phyloP scores from a whole-genome alignment of 768 basidiomycete species.

The Amanita jacksonii region DNA sequence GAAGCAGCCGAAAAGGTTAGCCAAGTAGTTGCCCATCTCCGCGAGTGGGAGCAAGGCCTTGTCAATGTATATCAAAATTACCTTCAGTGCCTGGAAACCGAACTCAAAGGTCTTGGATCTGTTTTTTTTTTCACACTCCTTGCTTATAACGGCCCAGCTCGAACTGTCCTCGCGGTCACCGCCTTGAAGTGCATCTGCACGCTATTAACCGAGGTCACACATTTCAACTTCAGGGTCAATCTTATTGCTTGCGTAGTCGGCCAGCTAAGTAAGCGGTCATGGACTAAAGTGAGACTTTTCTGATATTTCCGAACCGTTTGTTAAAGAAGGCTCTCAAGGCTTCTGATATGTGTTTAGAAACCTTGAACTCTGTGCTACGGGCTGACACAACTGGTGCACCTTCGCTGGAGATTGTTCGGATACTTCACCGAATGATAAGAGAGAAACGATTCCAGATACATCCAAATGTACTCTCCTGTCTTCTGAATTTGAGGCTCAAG shows the following conservation, averaged over 20 bases:
- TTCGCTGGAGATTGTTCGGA: slow-evolving; percentile 82
- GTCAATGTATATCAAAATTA: slow-evolving; percentile 84
- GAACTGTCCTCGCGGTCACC: slow-evolving; percentile 53
- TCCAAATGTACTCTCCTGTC: slow-evolving; percentile 77
- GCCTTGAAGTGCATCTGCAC: slow-evolving; percentile 85
- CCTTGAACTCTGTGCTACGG: slow-evolving; percentile 75
- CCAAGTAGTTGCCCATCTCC: slow-evolving; percentile 80
- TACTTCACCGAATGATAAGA: slow-evolving; percentile 93
- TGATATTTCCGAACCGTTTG: slow-evolving; percentile 9
- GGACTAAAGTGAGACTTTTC: slow-evolving; percentile 65
- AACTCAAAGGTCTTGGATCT: slow-evolving; percentile 61
- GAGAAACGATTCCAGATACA: slow-evolving; percentile 86
- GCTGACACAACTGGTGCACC: slow-evolving; percentile 71
- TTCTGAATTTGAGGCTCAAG: slow-evolving; percentile 79
- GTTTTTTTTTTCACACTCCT: slow-evolving; percentile 1
- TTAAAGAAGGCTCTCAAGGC: slow-evolving; percentile 35
- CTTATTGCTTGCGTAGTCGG: slow-evolving; percentile 83
- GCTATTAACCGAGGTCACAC: slow-evolving; percentile 70
- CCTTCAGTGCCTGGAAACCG: slow-evolving; percentile 74
- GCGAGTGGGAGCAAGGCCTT: slow-evolving; percentile 95
- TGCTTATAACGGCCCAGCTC: slow-evolving; percentile 33
- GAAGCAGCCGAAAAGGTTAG: slow-evolving; percentile 92
- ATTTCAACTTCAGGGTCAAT: slow-evolving; percentile 96
- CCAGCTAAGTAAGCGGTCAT: slow-evolving; percentile 73
- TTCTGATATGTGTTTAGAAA: slow-evolving; percentile 76